phyloP scores from a whole-genome alignment of 345 rosid species.

The Conringia planisiliqua region DNA sequence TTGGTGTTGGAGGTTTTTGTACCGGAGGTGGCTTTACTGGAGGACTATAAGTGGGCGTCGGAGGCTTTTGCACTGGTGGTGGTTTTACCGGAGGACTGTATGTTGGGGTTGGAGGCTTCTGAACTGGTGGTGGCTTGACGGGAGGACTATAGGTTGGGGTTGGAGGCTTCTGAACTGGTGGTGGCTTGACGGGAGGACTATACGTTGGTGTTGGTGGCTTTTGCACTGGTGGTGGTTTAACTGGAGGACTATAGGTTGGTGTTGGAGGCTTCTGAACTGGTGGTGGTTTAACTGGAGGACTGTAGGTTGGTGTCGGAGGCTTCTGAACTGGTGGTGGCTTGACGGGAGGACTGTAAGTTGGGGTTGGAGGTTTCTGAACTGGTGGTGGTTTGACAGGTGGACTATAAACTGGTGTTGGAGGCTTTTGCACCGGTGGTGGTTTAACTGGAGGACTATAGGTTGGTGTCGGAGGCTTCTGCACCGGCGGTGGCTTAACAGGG shows the following conservation, averaged over 20 bases:
- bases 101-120: neutral
- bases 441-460: neutral
- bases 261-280: neutral
- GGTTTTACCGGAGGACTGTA: neutral
- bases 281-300: neutral
- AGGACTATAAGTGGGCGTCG: conserved; percentile 3
- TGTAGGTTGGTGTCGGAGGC: conserved; percentile 2
- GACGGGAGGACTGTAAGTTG: too few relatives aligned
- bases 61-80: conserved; percentile 15
- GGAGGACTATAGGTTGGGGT: conserved; percentile 18
- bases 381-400: neutral
- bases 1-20: neutral
- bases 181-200: neutral
- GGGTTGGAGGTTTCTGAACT: neutral
- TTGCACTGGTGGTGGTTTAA: neutral
- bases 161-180: neutral
- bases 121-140: neutral
- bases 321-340: neutral
- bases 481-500: neutral
- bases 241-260: conserved; percentile 8
- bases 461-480: conserved; percentile 3
- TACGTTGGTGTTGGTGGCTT: conserved; percentile 6
- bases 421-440: neutral
- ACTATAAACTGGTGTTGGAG: neutral
- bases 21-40: neutral